Base-by-base conservation (phyloP, 2,329 filamentous ascomycete species). In the Xylaria polymorpha region DNA sequence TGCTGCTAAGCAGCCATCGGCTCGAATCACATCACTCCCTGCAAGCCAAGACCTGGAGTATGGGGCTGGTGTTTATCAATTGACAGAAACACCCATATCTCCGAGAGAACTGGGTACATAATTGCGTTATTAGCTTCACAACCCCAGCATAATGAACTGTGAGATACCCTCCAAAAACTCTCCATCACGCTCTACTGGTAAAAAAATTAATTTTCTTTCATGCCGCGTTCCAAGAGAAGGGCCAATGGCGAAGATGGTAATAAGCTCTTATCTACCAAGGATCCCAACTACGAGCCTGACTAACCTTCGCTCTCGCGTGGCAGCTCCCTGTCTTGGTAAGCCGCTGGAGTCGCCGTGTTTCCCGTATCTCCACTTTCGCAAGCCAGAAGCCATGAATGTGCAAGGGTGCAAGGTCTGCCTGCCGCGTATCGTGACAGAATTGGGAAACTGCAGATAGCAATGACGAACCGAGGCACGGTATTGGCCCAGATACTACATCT, bases 301-400 rank as follows among this genome's bases (percentile, higher is more conserved):
- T 61, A 62, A 57, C 43, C 50, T 18, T 14, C 29, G 29, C 22
- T 41, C 20, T 56, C 20, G 39, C 55, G 29, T 62, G 39, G 37
- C 66, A 71, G 53, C 70, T 71, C 66, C 70, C 70, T 64, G 50
- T 69, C 69, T 71, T 37, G 66, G 69, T 57, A 66, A 66, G 66
- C 46, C n/a, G n/a, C 29, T 67, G 53, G 48, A 48, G 43, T 59
- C 41, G 41, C 37, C 51, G 51, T 48, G 35, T 51, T 59, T 57
- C 59, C 68, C 29, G 63, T 41, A 43, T 53, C 53, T 65, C 64
- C 68, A 64, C 68, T 53, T 58, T 61, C 35, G 10, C 51, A 5
- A 51, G 58, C 55, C 48, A 60, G 51, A 62, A 37, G 55, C 14
- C 37, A 39, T 59, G 58, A 37, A 18, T 25, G 14, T n/a, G 50